A percentile compares a stretch with the other conserved stretches of the same genome.
Evolutionary conservation across 2,329 filamentous ascomycete species (phyloP).

Genomic region (Colletotrichum graminicola): DNA sequence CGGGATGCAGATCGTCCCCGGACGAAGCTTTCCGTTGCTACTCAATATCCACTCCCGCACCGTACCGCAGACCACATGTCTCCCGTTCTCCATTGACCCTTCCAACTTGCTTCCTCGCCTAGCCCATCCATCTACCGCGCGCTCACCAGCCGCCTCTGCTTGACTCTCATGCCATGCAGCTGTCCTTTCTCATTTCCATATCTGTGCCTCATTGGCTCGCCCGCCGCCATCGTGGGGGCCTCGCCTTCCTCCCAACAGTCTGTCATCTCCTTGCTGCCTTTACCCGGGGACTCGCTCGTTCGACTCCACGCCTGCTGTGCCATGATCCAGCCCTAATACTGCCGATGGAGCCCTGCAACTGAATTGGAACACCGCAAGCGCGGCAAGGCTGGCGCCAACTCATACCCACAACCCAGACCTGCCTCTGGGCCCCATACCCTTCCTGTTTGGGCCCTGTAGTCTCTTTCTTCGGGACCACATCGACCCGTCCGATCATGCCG

Average conservation of each 20-base stretch:
- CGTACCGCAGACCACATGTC: neutral
- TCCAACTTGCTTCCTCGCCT: neutral
- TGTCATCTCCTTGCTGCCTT: neutral
- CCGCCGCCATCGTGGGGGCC: conserved; percentile 27
- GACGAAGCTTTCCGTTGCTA: conserved; percentile 13
- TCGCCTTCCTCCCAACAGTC: conserved; percentile 12
- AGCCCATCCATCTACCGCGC: conserved; percentile 1
- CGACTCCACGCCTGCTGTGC: conserved; percentile 27
- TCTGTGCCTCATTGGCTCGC: conserved; percentile 27
- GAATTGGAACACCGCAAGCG: conserved; percentile 14
- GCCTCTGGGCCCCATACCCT: conserved; percentile 41
- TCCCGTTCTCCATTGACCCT: neutral
- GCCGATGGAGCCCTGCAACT: conserved; percentile 15
- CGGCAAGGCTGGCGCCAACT: conserved; percentile 53
- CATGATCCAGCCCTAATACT: conserved; percentile 31
- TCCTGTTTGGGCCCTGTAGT: conserved; percentile 27
- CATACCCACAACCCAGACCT: conserved; percentile 51
- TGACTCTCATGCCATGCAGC: conserved; percentile 28
- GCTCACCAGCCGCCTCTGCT: conserved; percentile 21
- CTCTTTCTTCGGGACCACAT: conserved; percentile 34
- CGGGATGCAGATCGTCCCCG: conserved; percentile 8
- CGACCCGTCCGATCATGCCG: conserved; percentile 39
- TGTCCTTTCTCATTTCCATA: conserved; percentile 38
- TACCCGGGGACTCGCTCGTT: neutral
- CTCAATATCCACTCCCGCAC: conserved; percentile 5